These are phyloP conservation scores for Aspergillus pseudoviridinutans DNA, from an alignment of 2,329 filamentous ascomycete species.

Conservation along the genomic window DNA sequence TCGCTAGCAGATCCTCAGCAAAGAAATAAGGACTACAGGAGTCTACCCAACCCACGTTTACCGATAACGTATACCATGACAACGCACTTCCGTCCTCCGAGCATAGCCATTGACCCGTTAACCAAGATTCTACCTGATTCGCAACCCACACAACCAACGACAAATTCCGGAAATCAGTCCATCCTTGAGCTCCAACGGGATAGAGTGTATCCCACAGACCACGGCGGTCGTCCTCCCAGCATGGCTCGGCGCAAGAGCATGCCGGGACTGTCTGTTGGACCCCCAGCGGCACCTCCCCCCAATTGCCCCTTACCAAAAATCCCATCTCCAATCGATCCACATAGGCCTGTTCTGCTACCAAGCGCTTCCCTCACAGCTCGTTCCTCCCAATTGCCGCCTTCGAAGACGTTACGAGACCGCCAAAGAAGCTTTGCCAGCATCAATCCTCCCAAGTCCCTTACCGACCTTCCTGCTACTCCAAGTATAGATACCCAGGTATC, in stretches of 20 bases:
- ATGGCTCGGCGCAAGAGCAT: constrained; percentile 32
- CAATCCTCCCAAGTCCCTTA: not conserved
- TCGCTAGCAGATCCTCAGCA: constrained; percentile 12
- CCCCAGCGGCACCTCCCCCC: constrained; percentile 29
- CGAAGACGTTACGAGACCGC: not conserved
- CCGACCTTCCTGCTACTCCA: not conserved
- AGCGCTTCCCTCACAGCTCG: not conserved
- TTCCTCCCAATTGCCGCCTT: constrained; percentile 7
- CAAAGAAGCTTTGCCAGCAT: not conserved
- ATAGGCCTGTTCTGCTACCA: not conserved
- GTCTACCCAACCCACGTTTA: constrained; percentile 13
- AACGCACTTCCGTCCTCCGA: constrained; percentile 17
- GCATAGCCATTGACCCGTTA: constrained; percentile 9
- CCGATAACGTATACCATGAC: constrained; percentile 9
- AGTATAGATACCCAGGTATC: not conserved
- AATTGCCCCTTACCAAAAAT: constrained; percentile 33
- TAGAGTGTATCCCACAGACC: constrained; percentile 9
- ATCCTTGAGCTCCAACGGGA: constrained; percentile 10
- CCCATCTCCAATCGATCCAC: constrained; percentile 17
- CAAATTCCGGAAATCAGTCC: not conserved
- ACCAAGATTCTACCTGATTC: constrained; percentile 6
- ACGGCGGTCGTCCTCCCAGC: constrained; percentile 5
- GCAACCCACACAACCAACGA: constrained; percentile 4
- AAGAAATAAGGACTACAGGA: not conserved
- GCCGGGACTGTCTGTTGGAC: constrained; percentile 27